Base-by-base conservation (phyloP, 2,329 filamentous ascomycete genomes). In the Gnomoniopsis sp. region DNA sequence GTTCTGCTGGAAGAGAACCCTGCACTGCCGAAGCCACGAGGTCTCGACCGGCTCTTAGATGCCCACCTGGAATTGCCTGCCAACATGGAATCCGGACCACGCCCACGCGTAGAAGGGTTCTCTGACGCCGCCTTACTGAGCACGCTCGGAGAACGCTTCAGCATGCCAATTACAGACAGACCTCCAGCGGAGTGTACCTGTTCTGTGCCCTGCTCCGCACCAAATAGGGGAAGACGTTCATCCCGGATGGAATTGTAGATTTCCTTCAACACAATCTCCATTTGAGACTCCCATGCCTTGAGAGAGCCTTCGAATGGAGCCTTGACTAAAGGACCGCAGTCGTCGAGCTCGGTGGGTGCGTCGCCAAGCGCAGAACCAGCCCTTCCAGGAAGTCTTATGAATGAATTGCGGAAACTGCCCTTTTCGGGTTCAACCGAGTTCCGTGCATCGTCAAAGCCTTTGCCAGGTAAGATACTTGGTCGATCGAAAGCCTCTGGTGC, bases 81-180 rank as follows among this genome's bases (percentile, higher is more conserved):
- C 60, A 82, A 77, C 58, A 73, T 64, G 59, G 73, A 68, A 65
- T 96, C 89, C 26, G 84, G 76, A 2, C 53, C 53, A 49, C 90
- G 83, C n/a, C 90, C 90, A 54, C 91, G 86, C 19, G 80, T 73
- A 59, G 88, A 89, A 57, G 83, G 83, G 55, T 84, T 86, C 65
- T 98, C 95, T 0, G 95, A 98, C 1, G 92, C 91, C 33, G 92
- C 87, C 74, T 96, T 97, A 79, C 93, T 97, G 60, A 98, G 80
- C 6, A 95, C 90, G 69, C 93, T 97, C 1, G 93, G 93, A 46
- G 86, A 92, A 49, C 95, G 88, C 70, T 92, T 91, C 48, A 98
- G 80, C 76, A 90, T 86, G 58, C 83, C 82, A 68, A 89, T 87
- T 14, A 93, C 88, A 2, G 91, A 88, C 30, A 97, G 80, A 19